A percentile compares a stretch with the other conserved stretches of the same genome.
Conservation (phyloP, 129 eudicot genomes). For the Centella asiatica region DNA sequence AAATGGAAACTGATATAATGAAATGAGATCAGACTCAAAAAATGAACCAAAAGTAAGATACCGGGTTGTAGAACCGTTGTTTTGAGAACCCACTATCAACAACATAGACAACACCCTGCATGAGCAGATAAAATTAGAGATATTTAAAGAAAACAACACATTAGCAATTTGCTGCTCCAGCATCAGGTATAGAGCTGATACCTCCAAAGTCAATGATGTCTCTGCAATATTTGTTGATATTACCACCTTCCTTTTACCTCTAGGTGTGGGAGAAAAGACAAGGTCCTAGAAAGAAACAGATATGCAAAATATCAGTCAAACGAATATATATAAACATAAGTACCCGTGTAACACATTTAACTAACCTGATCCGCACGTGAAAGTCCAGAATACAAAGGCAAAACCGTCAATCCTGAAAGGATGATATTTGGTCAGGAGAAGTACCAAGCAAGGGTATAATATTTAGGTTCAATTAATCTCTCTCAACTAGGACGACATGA, state of each 20-base stretch:
- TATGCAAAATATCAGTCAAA: neutral
- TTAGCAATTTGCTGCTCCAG: neutral
- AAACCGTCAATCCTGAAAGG: conserved; percentile 60
- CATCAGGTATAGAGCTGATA: conserved; percentile 9
- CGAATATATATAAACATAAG: neutral
- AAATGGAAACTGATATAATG: neutral
- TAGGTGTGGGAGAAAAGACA: conserved; percentile 85
- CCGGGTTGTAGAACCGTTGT: conserved; percentile 94
- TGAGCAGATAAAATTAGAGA: conserved; percentile 9
- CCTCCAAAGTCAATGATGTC: conserved; percentile 95
- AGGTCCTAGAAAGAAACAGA: conserved; percentile 53
- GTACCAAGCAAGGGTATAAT: conserved; percentile 2
- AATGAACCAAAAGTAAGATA: conserved; percentile 18
- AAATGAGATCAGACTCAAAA: neutral
- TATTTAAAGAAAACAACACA: neutral
- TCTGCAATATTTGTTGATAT: conserved; percentile 97
- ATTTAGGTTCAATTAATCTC: neutral
- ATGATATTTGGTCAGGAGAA: conserved; percentile 4
- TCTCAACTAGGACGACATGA: too few species aligned
- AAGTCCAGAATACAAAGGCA: conserved; percentile 96
- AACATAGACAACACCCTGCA: conserved; percentile 90
- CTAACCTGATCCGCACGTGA: conserved; percentile 92
- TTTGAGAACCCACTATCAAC: conserved; percentile 97
- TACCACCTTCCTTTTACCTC: conserved; percentile 93
- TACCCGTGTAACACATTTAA: neutral